These are phyloP conservation scores for Silene coronaria DNA, from an alignment of 179 eudicot species.

Conservation along the genomic window DNA sequence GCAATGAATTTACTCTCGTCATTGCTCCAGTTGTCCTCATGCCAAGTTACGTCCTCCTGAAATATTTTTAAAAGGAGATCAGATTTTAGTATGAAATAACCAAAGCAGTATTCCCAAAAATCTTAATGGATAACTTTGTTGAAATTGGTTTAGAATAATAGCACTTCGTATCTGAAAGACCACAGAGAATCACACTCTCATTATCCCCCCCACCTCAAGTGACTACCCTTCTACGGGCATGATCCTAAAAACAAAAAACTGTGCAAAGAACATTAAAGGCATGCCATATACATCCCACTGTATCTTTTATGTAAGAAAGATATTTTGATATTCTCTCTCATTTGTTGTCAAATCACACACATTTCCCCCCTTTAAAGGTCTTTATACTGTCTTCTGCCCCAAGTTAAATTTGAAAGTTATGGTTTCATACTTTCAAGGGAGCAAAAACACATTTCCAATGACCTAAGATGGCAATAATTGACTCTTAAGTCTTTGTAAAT, in stretches of 20 bases:
- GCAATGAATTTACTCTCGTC: constrained; percentile 91
- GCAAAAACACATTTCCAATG: too few species aligned
- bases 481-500: background rate
- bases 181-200: background rate
- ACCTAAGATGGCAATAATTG: too few species aligned
- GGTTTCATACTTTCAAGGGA: too few species aligned
- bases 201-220: background rate
- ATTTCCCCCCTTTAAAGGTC: too few species aligned
- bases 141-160: background rate
- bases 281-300: too few species aligned
- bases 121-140: background rate
- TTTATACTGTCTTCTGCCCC: too few species aligned
- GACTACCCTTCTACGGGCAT: background rate
- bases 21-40: constrained; percentile 93
- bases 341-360: too few species aligned
- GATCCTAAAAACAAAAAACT: background rate
- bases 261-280: background rate
- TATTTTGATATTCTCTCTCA: too few species aligned
- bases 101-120: background rate
- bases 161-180: background rate
- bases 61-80: constrained; percentile 7
- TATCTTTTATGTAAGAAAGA: too few species aligned
- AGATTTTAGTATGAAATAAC: background rate
- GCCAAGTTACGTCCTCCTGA: constrained; percentile 93
- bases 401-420: too few species aligned